Evolutionary conservation across 768 basidiomycete species (phyloP), one percentile per base, ranked within the genome.

Genomic region (Mycena metata): DNA sequence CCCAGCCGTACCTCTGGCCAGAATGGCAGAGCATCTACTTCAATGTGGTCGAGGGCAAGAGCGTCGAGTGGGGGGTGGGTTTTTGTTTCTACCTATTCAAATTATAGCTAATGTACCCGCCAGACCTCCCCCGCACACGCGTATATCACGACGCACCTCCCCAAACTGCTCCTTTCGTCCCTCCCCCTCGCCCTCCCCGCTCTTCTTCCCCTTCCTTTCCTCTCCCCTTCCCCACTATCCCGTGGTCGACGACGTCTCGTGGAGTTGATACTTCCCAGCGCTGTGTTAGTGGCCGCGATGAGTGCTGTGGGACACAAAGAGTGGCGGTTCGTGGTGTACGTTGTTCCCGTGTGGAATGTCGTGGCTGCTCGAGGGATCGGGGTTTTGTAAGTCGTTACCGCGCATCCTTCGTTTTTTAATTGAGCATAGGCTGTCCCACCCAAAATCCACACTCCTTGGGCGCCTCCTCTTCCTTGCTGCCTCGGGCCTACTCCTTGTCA

Each of bases 301-400:
- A 96, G 95, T 76, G 82, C 76, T 35, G 82, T 98, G 1, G 91
- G 88, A 0, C 98, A 99, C 80, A 99, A 99, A 77, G 98, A 99
- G 79, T 99, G 98, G 98, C 88, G 98, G 9, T 99, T 99, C 79
- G 83, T 99, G 64, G 86, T 95, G 10, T 99, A 99, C 75, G 85
- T 90, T 19, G 87, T 98, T 0, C 96, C 96, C 0, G 75, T 89
- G 2, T 82, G 95, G 78, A 97, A 98, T 72, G 78, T 96, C 4
- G 88, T 91, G 2, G 95, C 93, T 2, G 91, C 96, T 0, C 78
- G 89, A 17, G 91, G 89, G 3, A 83, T 89, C 2, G 76, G 81
- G 6, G 86, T 84, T 77, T 76, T 96, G 93, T 96, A 79, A 30
- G 30, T 30, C 30, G 6, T 6, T 30, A 3, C 6, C 30, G 3